Evolutionary conservation across 768 basidiomycete species (phyloP).

Genomic region (Psilocybe subaeruginosa): DNA sequence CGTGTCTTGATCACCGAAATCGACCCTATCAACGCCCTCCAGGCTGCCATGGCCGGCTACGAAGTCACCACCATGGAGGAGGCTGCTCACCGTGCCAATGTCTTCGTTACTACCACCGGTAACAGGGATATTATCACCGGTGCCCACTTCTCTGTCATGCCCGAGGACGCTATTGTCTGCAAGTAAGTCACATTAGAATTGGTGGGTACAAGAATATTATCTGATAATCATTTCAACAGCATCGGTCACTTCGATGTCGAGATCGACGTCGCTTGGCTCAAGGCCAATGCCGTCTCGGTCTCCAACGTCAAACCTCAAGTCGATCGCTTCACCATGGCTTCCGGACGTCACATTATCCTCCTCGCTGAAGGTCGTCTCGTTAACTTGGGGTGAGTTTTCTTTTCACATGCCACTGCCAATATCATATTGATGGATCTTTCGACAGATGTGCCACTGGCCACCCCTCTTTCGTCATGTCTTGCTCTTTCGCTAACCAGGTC

Average conservation of each 20-base stretch:
- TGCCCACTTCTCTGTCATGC: constrained; percentile 93
- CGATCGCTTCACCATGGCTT: constrained; percentile 93
- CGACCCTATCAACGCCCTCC: constrained; percentile 99
- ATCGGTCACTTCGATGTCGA: constrained; percentile 89
- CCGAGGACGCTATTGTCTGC: constrained; percentile 97
- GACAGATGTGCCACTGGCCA: constrained; percentile 93
- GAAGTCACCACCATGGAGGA: constrained; percentile 99
- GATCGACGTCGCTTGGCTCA: constrained; percentile 98
- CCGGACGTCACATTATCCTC: constrained; percentile 93
- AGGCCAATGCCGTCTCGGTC: constrained; percentile 81
- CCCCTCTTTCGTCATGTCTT: constrained; percentile 99
- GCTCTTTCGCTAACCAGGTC: constrained; percentile 99
- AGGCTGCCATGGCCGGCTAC: constrained; percentile 99
- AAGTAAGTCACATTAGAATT: constrained; percentile 61
- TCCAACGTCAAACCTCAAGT: constrained; percentile 99
- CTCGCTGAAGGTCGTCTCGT: constrained; percentile 99
- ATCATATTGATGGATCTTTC: background rate
- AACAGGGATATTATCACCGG: constrained; percentile 97
- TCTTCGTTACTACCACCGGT: constrained; percentile 98
- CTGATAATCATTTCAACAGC: constrained; percentile 37
- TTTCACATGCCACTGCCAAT: background rate
- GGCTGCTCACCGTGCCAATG: constrained; percentile 83
- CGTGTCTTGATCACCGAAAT: constrained; percentile 97
- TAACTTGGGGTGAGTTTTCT: constrained; percentile 80
- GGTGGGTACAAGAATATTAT: background rate